Conservation (phyloP, 768 basidiomycete species). For the Thelephora ganbajun region DNA sequence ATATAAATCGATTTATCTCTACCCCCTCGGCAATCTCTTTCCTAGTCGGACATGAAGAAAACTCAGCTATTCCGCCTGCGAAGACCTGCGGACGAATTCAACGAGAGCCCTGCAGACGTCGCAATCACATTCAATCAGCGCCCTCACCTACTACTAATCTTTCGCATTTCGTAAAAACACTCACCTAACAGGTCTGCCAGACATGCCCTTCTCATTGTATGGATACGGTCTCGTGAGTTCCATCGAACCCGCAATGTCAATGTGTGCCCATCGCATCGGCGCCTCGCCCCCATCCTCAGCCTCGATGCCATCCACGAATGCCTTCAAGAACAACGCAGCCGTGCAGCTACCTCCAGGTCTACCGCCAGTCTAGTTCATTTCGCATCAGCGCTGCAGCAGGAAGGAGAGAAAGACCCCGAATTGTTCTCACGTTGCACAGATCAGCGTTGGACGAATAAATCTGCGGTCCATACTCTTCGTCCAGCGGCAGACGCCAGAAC, state of each 20-base stretch:
- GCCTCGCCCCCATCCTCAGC: slow-evolving; percentile 35
- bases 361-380: slow-evolving; percentile 46
- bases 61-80: no score
- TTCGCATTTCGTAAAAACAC: slow-evolving; percentile 12
- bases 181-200: slow-evolving; percentile 66
- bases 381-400: slow-evolving; percentile 1
- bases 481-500: slow-evolving; percentile 86
- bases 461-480: slow-evolving; percentile 67
- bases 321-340: slow-evolving; percentile 78
- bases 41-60: no score
- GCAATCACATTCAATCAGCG: no score
- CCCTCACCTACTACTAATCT: neutral
- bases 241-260: slow-evolving; percentile 75
- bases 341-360: slow-evolving; percentile 58
- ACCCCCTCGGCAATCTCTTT: no score
- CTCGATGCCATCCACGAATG: slow-evolving; percentile 67
- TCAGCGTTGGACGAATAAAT: slow-evolving; percentile 72
- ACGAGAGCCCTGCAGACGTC: no score
- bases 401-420: neutral
- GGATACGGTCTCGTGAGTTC: slow-evolving; percentile 45
- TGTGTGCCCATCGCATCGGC: slow-evolving; percentile 71
- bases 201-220: slow-evolving; percentile 68
- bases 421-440: slow-evolving; percentile 51
- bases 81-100: no score
- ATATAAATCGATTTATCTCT: no score